A percentile compares a stretch with the other conserved stretches of the same genome.
phyloP scores from a whole-genome alignment of 163 green algal species.

The Coccomyxa subellipsoidea region DNA sequence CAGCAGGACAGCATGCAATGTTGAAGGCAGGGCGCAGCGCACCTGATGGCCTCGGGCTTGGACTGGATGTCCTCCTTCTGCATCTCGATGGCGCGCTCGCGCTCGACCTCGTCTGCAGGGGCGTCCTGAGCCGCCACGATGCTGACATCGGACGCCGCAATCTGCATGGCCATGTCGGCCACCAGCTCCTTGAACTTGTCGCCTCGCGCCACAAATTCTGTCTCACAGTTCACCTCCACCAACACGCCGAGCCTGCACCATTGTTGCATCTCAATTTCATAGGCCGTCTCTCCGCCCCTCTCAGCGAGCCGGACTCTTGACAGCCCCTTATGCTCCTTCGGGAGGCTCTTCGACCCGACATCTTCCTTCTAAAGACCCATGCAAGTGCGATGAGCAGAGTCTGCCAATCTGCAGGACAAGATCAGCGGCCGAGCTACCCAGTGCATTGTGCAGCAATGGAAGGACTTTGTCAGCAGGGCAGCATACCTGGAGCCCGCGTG shows the following conservation, averaged over 20 bases:
- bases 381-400: no score
- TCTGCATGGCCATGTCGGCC: constrained; percentile 63
- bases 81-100: constrained; percentile 92
- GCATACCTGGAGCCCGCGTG: constrained; percentile 77
- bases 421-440: no score
- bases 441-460: no score
- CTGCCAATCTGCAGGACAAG: no score
- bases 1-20: not conserved
- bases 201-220: constrained; percentile 94
- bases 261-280: no score
- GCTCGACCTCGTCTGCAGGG: constrained; percentile 66
- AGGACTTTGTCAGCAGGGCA: no score
- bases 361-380: no score
- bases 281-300: no score
- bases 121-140: constrained; percentile 79
- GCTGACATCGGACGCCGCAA: constrained; percentile 30
- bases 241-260: constrained; percentile 82
- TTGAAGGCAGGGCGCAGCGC: not conserved
- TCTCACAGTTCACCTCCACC: constrained; percentile 99
- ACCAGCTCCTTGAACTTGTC: constrained; percentile 92
- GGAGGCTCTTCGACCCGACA: no score
- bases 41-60: constrained; percentile 93
- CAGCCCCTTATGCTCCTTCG: no score
- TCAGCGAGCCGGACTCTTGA: no score
- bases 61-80: constrained; percentile 87